Evolutionary conservation across 345 rosid species (phyloP), one percentile per base, ranked within the genome.

Genomic region (Excoecaria cochinchinensis): DNA sequence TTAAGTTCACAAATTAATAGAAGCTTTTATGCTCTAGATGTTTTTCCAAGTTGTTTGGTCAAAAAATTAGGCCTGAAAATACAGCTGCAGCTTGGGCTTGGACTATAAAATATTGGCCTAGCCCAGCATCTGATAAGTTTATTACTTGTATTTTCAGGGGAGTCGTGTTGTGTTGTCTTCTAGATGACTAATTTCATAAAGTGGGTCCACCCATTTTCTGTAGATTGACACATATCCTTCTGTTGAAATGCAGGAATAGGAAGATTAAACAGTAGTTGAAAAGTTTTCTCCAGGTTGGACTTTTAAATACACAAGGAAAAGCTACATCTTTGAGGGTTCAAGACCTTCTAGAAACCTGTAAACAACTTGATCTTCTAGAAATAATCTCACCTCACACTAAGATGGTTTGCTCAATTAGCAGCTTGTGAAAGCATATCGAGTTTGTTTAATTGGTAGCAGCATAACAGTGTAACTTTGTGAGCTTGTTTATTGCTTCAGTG

Each of bases 201-300:
- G 12, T 64, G 56, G 58, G 56, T 15, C 58, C 39, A n/a, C 48
- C 39, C n/a, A n/a, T 42, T 22, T 22, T 47, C 47, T 68, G 8
- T n/a, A 66, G 6, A 65, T 66, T 38, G 52, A 7, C 19, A 21
- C 13, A 16, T 56, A 24, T 42, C 16, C 21, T 67, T 48, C 36
- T 36, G 44, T 63, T 63, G 67, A 57, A 60, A 25, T 73, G 70
- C 81, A 73, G 77, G 31, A 31, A 31, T 31, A 31, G 31, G 2
- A 2, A 31, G 31, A 0, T 31, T 31, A 31, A 31, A 31, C 31
- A 31, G 31, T 31, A 31, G 31, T 31, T 31, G 31, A 31, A 31
- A 31, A 31, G 31, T 31, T 31, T 31, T 31, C 31, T 31, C 2
- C 31, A 31, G 31, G 31, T 31, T 31, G 31, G 31, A 2, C 31